These are phyloP conservation scores for Sarocladiaceae sp. DNA, from an alignment of 2,329 filamentous ascomycete species.

Conservation along the genomic window DNA sequence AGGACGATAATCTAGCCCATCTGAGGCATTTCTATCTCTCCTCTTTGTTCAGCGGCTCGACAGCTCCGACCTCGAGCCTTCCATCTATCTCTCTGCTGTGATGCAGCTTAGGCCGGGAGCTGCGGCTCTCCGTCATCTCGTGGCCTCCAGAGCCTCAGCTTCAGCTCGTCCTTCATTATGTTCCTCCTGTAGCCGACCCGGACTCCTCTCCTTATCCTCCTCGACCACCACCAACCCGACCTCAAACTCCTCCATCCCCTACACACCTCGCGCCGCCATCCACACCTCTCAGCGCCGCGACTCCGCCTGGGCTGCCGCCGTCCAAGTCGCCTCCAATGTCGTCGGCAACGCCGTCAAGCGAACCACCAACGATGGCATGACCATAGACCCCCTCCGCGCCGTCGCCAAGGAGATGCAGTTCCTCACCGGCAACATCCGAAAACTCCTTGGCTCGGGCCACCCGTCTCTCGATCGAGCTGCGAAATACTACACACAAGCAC, in stretches of 20 bases:
- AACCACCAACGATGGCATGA: constrained; percentile 58
- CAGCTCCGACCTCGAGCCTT: neutral
- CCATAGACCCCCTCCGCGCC: constrained; percentile 79
- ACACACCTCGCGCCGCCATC: constrained; percentile 27
- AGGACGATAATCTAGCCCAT: too few relatives aligned
- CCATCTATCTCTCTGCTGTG: neutral
- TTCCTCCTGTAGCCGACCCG: constrained; percentile 24
- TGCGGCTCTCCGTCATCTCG: constrained; percentile 39
- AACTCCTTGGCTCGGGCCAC: constrained; percentile 89
- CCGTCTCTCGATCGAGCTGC: constrained; percentile 90
- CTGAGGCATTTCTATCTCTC: too few relatives aligned
- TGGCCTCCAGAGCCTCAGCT: constrained; percentile 20
- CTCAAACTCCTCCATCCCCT: constrained; percentile 16
- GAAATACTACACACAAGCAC: constrained; percentile 95
- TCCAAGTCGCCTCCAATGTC: constrained; percentile 63
- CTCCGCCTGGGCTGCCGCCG: constrained; percentile 72
- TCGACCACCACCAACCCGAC: constrained; percentile 22
- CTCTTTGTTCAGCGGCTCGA: too few relatives aligned
- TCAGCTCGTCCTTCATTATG: constrained; percentile 16
- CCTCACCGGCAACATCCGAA: constrained; percentile 85
- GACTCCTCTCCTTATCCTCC: constrained; percentile 10
- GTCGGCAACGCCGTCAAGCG: constrained; percentile 61
- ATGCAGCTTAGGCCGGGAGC: constrained; percentile 53
- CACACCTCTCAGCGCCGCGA: constrained; percentile 39
- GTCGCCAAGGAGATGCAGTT: constrained; percentile 97